These are phyloP conservation scores for Thyridium curvatum DNA, from an alignment of 2,329 filamentous ascomycete genomes.

Conservation along the genomic window DNA sequence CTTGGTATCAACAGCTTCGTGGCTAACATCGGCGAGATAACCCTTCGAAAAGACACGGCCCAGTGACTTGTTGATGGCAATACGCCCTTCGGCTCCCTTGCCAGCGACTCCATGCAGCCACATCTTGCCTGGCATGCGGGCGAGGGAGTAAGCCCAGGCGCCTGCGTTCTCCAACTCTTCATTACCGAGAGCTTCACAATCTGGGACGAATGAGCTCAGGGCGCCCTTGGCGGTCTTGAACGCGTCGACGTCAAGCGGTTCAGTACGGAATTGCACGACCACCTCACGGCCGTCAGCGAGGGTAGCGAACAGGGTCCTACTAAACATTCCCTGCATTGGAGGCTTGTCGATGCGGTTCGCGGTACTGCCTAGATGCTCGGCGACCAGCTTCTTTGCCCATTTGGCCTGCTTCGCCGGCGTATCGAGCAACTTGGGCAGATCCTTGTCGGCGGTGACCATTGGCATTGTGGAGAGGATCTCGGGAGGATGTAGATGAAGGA, in stretches of 20 bases:
- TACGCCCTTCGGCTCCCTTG: conserved; percentile 13
- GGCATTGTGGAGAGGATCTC: too few species aligned
- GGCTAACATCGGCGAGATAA: conserved; percentile 11
- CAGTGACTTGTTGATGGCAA: conserved; percentile 13
- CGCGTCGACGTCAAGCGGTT: conserved; percentile 9
- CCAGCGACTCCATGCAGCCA: conserved; percentile 13
- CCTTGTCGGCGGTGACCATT: too few species aligned
- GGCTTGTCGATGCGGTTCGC: conserved; percentile 16
- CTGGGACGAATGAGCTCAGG: conserved; percentile 8
- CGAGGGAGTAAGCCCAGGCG: conserved; percentile 10
- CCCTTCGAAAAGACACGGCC: conserved; percentile 14
- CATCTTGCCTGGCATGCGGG: conserved; percentile 11
- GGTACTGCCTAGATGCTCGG: conserved; percentile 15
- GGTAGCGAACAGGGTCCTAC: conserved; percentile 15
- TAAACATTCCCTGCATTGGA: conserved; percentile 19
- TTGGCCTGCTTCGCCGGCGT: conserved; percentile 16
- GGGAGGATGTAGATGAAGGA: too few species aligned
- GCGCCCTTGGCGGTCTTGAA: conserved; percentile 8
- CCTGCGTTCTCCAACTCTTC: conserved; percentile 7
- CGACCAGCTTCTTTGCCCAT: conserved; percentile 17
- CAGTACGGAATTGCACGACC: conserved; percentile 14
- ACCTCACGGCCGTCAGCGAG: conserved; percentile 8
- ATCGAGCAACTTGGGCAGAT: conserved; percentile 16
- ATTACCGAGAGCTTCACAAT: conserved; percentile 5
- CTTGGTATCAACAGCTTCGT: conserved; percentile 9